Conservation (phyloP, 2,329 filamentous ascomycete genomes). For the Fusarium chuoi region DNA sequence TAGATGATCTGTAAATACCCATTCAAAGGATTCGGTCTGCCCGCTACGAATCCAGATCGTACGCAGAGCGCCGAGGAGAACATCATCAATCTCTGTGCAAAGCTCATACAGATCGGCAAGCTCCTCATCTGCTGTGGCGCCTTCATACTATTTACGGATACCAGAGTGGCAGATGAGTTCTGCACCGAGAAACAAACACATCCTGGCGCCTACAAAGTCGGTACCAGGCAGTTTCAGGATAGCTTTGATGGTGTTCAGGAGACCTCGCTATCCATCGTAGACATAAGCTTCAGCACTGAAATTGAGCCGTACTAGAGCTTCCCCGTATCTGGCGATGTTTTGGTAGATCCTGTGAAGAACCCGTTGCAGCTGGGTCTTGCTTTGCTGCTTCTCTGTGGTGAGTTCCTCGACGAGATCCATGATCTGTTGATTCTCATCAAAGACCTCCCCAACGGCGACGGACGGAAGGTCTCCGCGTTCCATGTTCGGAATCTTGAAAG, state of each 20-base stretch:
- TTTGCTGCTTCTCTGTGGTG: neutral
- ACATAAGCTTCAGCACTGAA: neutral
- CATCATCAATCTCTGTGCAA: neutral
- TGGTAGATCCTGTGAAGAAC: neutral
- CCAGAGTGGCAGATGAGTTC: neutral
- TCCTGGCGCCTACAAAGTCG: neutral
- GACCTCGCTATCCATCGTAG: neutral
- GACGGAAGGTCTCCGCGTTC: neutral
- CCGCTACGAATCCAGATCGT: neutral
- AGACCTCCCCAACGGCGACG: neutral
- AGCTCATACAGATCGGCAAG: neutral
- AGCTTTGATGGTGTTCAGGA: neutral
- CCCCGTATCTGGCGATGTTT: neutral
- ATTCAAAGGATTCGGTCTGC: neutral
- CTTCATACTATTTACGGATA: neutral
- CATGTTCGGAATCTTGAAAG: neutral
- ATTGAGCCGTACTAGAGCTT: neutral
- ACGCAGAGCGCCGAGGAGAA: neutral
- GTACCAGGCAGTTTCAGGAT: neutral
- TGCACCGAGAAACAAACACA: neutral
- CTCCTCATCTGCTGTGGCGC: neutral
- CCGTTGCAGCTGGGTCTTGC: neutral
- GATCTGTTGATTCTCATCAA: neutral
- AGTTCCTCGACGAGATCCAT: neutral
- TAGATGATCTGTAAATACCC: neutral